Conservation (phyloP, 371 early-diverging fungal genomes). For the Mucor velutinosus region DNA sequence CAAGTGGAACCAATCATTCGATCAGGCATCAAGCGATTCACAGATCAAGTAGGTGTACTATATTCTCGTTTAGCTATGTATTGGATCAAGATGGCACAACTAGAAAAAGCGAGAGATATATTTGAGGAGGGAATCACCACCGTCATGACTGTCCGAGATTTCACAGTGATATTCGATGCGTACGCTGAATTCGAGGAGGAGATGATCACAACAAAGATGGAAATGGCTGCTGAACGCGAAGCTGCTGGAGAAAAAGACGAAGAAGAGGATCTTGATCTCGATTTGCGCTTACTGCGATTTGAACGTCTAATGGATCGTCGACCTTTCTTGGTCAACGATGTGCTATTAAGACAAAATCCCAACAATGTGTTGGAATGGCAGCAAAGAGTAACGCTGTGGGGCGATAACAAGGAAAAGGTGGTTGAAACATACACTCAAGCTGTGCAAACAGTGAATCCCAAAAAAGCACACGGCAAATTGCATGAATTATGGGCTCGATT, state of each 20-base stretch:
- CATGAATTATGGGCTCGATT: slow-evolving; percentile 85
- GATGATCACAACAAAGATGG: slow-evolving; percentile 78
- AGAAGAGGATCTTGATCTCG: slow-evolving; percentile 75
- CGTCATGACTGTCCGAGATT: slow-evolving; percentile 92
- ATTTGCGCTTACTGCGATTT: slow-evolving; percentile 82
- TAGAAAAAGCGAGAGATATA: slow-evolving; percentile 89
- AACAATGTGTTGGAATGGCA: slow-evolving; percentile 93
- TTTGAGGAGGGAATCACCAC: slow-evolving; percentile 90
- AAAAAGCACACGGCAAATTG: slow-evolving; percentile 79
- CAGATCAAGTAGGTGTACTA: slow-evolving; percentile 85
- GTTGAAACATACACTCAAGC: slow-evolving; percentile 83
- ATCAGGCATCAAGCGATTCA: slow-evolving; percentile 84
- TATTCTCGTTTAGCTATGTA: slow-evolving; percentile 89
- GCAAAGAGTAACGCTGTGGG: slow-evolving; percentile 78
- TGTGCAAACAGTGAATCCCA: slow-evolving; percentile 76
- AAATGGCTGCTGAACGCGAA: slow-evolving; percentile 65
- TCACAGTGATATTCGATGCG: slow-evolving; percentile 94
- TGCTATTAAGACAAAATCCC: slow-evolving; percentile 90
- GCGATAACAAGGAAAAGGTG: slow-evolving; percentile 59
- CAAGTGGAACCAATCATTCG: slow-evolving; percentile 84
- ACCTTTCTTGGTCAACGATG: slow-evolving; percentile 95
- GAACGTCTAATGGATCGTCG: slow-evolving; percentile 92
- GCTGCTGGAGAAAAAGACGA: slow-evolving; percentile 51
- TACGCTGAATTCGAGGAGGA: slow-evolving; percentile 92
- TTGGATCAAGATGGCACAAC: slow-evolving; percentile 75